Base-by-base conservation (phyloP, 352 stramenopile genomes). In the Phytophthora gonapodyides region DNA sequence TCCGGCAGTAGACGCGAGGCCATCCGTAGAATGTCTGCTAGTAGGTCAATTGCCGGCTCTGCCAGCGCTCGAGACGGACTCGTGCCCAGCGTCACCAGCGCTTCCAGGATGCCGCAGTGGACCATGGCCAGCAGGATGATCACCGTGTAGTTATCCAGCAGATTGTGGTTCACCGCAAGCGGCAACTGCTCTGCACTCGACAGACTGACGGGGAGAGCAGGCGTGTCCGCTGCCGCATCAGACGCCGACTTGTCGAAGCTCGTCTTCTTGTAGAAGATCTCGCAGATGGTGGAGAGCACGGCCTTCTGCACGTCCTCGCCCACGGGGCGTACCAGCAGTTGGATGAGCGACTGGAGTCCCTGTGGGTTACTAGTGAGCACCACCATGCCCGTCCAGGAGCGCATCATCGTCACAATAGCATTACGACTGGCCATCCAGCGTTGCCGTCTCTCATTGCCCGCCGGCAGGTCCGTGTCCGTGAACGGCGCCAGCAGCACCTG, bases 371-470 rank as follows among this genome's bases (percentile, higher is more conserved):
- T 94, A 12, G 84, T 94, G 12, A 97, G 59, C 19, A 94, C 77
- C 10, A 96, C 81, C 43, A 96, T 91, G 37, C 87, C 87, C 44
- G 89, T 96, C 89, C 89, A 97, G 15, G 89, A 95, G 0, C 87
- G 85, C 86, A 97, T 95, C 82, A 97, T 91, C 8, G 83, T 93
- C 31, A 97, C 85, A 30, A 97, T 89, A 12, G 89, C 87, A 35
- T 94, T 96, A 3, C 88, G 84, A 77, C 87, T 96, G 15, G 89
- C 87, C 74, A 93, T 96, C 89, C 89, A 96, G 2, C 85, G 84
- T 61, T 94, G 87, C 9, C 89, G 84, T 31, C 89, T 62, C 50
- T 97, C 87, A 27, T 93, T 94, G 0, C 85, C 87, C 1, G 84
- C 86, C 13, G 86, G 86, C 1, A 92, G 54, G 40, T 97, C 89